phyloP scores from a whole-genome alignment of 192 early-diverging fungal genomes.

The Funneliformis geosporum region DNA sequence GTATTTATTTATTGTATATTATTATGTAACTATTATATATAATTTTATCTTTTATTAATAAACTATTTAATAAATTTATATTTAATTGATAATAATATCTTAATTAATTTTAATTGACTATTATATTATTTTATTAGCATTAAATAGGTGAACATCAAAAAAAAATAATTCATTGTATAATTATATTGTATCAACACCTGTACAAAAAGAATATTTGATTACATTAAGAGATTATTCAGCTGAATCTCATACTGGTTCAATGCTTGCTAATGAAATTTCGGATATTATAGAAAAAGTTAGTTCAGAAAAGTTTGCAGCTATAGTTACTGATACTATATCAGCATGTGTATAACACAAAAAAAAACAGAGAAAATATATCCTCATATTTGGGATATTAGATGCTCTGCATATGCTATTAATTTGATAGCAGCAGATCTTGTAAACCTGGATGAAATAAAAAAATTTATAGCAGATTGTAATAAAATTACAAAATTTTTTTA shows the following conservation, averaged over 20 bases:
- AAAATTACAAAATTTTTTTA: too few relatives aligned
- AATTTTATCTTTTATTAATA: background rate
- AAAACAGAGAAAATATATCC: too few relatives aligned
- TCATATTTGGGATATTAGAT: too few relatives aligned
- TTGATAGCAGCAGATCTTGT: too few relatives aligned
- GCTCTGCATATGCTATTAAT: too few relatives aligned
- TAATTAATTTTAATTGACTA: too few relatives aligned
- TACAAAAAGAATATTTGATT: conserved; percentile 5
- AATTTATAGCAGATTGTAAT: too few relatives aligned
- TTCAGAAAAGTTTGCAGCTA: background rate
- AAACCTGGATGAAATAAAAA: too few relatives aligned
- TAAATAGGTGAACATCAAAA: background rate
- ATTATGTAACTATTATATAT: background rate
- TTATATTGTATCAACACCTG: background rate
- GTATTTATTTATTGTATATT: too few relatives aligned
- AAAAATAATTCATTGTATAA: background rate
- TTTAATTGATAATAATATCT: background rate
- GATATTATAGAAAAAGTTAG: background rate
- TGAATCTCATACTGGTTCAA: background rate
- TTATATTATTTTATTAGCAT: background rate
- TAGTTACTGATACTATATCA: background rate
- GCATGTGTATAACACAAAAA: too few relatives aligned
- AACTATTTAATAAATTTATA: background rate
- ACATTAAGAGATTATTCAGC: background rate
- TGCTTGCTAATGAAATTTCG: background rate